Percentiles rank a stretch among this genome's conserved stretches.
Conservation (phyloP, 192 early-diverging fungal species). For the Chytriomyces confervae region DNA sequence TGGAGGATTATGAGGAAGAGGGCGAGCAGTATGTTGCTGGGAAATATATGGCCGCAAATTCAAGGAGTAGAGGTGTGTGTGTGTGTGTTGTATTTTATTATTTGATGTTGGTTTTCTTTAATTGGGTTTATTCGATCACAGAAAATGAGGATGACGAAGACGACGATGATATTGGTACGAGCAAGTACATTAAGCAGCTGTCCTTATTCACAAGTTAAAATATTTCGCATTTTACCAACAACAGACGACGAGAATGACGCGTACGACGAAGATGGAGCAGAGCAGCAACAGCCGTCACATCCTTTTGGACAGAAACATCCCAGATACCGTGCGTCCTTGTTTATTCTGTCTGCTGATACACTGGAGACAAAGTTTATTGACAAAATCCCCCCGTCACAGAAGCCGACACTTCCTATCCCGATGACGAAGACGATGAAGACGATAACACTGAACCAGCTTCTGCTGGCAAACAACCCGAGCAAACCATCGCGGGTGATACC, state of each 20-base stretch:
- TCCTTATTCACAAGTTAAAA: too few species aligned
- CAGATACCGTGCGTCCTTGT: neutral
- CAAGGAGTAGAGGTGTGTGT: neutral
- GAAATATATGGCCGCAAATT: neutral
- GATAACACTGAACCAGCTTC: neutral
- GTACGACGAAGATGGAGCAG: neutral
- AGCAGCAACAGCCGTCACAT: neutral
- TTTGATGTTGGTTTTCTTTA: neutral
- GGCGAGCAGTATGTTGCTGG: neutral
- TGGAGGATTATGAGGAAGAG: neutral
- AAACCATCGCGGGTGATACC: neutral
- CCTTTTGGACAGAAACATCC: neutral
- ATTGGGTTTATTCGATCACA: neutral
- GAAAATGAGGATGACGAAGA: slow-evolving; percentile 4
- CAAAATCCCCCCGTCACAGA: neutral
- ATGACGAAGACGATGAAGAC: neutral
- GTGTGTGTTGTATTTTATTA: neutral
- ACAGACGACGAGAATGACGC: neutral
- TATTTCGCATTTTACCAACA: too few species aligned
- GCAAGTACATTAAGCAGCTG: too few species aligned
- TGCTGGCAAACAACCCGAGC: neutral
- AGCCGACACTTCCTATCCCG: neutral
- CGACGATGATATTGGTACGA: neutral
- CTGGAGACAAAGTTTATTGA: neutral
- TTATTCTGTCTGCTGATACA: too few species aligned